Evolutionary conservation across 495 filamentous ascomycete species (phyloP).

Genomic region (Annulohypoxylon stygium): DNA sequence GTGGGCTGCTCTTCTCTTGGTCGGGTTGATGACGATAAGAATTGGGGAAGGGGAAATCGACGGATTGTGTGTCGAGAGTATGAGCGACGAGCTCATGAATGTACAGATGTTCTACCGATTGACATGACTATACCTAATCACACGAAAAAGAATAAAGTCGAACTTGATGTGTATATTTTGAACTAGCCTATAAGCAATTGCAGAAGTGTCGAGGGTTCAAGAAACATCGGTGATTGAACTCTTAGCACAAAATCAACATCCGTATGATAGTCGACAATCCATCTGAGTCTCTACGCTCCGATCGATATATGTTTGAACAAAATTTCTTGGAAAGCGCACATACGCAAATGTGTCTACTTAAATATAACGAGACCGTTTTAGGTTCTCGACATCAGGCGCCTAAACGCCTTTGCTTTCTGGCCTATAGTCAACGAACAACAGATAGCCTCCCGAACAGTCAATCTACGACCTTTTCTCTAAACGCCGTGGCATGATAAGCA

Average conservation of each 20-base stretch:
- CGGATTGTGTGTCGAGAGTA: background rate
- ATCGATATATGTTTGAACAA: background rate
- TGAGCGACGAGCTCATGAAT: conserved; percentile 35
- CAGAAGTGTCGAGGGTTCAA: background rate
- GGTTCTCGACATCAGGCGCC: conserved; percentile 12
- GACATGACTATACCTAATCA: conserved; percentile 37
- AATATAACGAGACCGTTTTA: background rate
- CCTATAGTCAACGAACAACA: conserved; percentile 5
- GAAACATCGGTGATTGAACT: no score
- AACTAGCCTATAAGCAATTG: background rate
- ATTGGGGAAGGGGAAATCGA: background rate
- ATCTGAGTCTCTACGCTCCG: background rate
- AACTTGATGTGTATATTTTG: conserved; percentile 19
- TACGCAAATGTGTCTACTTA: conserved; percentile 9
- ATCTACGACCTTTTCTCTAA: conserved; percentile 8
- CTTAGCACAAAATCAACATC: background rate
- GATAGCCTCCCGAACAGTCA: conserved; percentile 1
- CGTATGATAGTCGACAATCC: conserved; percentile 3
- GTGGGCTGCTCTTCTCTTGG: background rate
- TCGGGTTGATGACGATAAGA: background rate
- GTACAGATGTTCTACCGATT: conserved; percentile 34
- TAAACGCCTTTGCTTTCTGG: conserved; percentile 26
- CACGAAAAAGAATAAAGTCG: conserved; percentile 8
- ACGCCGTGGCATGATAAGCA: background rate
- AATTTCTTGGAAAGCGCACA: background rate